phyloP scores from a whole-genome alignment of 768 basidiomycete genomes.

The Hortiboletus campestris region DNA sequence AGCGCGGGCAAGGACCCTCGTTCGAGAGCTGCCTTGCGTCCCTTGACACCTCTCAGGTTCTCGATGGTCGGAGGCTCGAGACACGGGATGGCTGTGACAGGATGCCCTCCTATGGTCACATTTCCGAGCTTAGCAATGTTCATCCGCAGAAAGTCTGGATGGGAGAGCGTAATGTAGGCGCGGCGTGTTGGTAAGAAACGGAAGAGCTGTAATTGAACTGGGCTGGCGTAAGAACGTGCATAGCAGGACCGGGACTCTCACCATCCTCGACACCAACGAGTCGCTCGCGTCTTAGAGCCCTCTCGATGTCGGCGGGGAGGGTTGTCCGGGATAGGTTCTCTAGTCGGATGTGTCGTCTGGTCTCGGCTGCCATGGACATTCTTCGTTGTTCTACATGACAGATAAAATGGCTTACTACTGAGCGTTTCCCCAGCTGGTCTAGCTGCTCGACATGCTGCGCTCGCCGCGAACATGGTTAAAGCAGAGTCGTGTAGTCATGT shows the following conservation, averaged over 20 bases:
- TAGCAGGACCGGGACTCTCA: conserved; percentile 9
- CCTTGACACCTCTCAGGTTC: conserved; percentile 39
- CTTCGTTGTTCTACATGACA: neutral
- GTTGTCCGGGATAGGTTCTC: conserved; percentile 50
- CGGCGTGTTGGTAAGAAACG: conserved; percentile 58
- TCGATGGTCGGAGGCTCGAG: conserved; percentile 22
- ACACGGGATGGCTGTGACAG: conserved; percentile 36
- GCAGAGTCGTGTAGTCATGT: conserved; percentile 22
- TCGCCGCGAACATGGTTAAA: conserved; percentile 18
- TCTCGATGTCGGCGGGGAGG: conserved; percentile 54
- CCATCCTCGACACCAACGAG: conserved; percentile 46
- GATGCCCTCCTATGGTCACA: conserved; percentile 45
- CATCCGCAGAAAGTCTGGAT: conserved; percentile 41
- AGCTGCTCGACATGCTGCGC: conserved; percentile 21
- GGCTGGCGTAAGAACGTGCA: conserved; percentile 7
- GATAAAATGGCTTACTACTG: conserved; percentile 12
- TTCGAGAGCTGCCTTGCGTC: conserved; percentile 38
- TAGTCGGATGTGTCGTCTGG: conserved; percentile 44
- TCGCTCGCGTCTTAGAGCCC: conserved; percentile 39
- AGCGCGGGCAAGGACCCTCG: conserved; percentile 35
- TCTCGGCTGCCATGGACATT: conserved; percentile 16
- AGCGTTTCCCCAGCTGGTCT: conserved; percentile 5
- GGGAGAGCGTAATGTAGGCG: conserved; percentile 56
- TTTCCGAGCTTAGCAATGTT: conserved; percentile 44
- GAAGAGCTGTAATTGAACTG: conserved; percentile 60